Base-by-base conservation (phyloP, 805 yeast species). In the Ogataea henricii region DNA sequence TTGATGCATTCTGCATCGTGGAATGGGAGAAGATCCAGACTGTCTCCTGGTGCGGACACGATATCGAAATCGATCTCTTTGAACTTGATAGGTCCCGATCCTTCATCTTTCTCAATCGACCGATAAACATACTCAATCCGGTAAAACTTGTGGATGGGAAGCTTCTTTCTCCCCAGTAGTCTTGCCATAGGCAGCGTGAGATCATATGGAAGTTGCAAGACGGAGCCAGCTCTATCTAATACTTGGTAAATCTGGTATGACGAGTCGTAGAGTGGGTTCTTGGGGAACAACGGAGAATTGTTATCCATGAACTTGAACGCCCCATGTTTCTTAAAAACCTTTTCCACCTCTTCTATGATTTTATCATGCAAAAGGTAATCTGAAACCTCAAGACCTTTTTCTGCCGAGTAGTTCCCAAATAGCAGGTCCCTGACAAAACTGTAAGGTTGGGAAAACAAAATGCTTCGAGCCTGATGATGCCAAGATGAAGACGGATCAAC, bases 401-500 rank as follows among this genome's bases (percentile, higher is more conserved):
- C 52, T n/a, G 32, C 38, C 2, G 68, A 62, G 47, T 58, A 60
- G 40, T 74, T 74, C 49, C 91, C 98, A 65, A 87, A 94, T 51
- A 94, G 71, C 12, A 89, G 78, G 64, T 89, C 97, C 54, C 85
- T 83, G 0, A 96, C 96, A 49, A 87, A 74, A 65, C 85, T 84
- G 58, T 89, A 85, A 0, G 96, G 90, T 57, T 89, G 95, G 13
- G 87, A 76, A 65, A 94, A 94, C 29, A 94, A 69, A 0, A 94
- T 86, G 45, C 85, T 87, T 60, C 97, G 78, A 0, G 94, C 96
- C 64, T 90, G 96, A 53, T 83, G 88, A 55, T 91, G 94, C 95
- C 97, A 90, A 1, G 96, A 91, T 0, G 97, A 88, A 0, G 94
- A 82, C 0, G 96, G 92, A 63, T 90, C 91, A 0, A 96, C 86